Conservation (phyloP, 1,284 basidiomycete genomes). For the Hortiboletus rubellus region DNA sequence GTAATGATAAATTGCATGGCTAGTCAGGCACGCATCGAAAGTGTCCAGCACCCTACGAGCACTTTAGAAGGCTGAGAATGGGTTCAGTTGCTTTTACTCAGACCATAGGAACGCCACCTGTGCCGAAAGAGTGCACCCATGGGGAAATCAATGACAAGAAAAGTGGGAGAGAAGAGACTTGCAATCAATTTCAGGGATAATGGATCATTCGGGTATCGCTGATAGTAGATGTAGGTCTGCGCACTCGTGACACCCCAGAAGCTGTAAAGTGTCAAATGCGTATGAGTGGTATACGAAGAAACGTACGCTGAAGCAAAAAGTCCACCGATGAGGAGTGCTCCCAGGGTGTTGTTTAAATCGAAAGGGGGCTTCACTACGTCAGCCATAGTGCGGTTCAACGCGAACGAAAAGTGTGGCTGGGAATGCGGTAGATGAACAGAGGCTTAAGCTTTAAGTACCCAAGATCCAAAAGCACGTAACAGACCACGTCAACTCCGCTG, state of each 20-base stretch:
- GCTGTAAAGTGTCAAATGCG: slow-evolving; percentile 29
- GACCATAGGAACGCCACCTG: slow-evolving; percentile 26
- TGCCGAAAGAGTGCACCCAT: background rate
- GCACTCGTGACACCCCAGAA: slow-evolving; percentile 58
- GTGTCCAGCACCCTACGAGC: slow-evolving; percentile 45
- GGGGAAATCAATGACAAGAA: background rate
- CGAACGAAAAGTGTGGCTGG: background rate
- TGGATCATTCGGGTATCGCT: slow-evolving; percentile 41
- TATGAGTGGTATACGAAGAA: background rate
- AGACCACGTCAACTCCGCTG: background rate
- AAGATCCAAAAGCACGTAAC: background rate
- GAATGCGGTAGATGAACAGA: background rate
- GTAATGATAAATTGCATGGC: slow-evolving; percentile 54
- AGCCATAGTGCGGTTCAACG: background rate
- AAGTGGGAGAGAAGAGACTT: slow-evolving; percentile 13
- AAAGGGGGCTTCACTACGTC: background rate
- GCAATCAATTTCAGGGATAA: slow-evolving; percentile 42
- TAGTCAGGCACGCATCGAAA: slow-evolving; percentile 48
- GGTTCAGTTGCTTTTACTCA: background rate
- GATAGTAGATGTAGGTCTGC: slow-evolving; percentile 55
- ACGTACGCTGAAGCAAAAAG: slow-evolving; percentile 46
- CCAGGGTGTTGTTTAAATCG: slow-evolving; percentile 42
- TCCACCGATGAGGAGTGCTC: slow-evolving; percentile 51
- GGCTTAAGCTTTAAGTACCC: slow-evolving; percentile 4
- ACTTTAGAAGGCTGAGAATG: background rate